These are phyloP conservation scores for Fistulinella prunicolor DNA, from an alignment of 768 basidiomycete genomes.

Conservation along the genomic window DNA sequence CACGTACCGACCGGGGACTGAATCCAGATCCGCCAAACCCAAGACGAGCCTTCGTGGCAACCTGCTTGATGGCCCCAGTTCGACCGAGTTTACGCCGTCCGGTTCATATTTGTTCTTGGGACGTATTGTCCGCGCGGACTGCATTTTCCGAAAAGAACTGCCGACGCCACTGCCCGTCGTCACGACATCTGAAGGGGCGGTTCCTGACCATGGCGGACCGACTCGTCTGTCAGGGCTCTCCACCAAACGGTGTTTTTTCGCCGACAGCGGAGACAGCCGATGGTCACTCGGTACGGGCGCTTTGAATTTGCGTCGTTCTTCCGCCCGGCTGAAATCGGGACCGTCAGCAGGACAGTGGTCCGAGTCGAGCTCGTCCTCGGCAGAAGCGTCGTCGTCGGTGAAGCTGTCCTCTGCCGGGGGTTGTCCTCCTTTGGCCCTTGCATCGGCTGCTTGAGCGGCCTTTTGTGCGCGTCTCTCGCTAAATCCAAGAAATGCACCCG, in stretches of 20 bases:
- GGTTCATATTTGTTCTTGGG: constrained; percentile 26
- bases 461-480: constrained; percentile 60
- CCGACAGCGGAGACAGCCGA: constrained; percentile 14
- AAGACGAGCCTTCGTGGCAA: constrained; percentile 28
- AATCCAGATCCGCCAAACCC: constrained; percentile 57
- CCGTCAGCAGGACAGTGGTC: constrained; percentile 31
- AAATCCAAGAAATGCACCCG: constrained; percentile 4
- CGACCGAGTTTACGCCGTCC: constrained; percentile 18
- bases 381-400: constrained; percentile 31
- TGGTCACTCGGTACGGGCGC: constrained; percentile 18
- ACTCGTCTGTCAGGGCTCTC: constrained; percentile 17
- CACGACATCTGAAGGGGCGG: constrained; percentile 18
- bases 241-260: constrained; percentile 25
- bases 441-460: constrained; percentile 49
- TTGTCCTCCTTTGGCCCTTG: constrained; percentile 37
- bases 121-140: constrained; percentile 24
- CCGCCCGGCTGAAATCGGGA: constrained; percentile 17
- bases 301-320: constrained; percentile 27
- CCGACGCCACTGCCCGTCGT: constrained; percentile 2
- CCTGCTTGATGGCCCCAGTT: constrained; percentile 16
- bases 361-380: constrained; percentile 37
- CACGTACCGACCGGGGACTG: constrained; percentile 58
- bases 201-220: constrained; percentile 19
- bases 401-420: constrained; percentile 25
- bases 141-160: constrained; percentile 23